Conservation (phyloP, 768 basidiomycete species). For the Boletus vermiculosoides region DNA sequence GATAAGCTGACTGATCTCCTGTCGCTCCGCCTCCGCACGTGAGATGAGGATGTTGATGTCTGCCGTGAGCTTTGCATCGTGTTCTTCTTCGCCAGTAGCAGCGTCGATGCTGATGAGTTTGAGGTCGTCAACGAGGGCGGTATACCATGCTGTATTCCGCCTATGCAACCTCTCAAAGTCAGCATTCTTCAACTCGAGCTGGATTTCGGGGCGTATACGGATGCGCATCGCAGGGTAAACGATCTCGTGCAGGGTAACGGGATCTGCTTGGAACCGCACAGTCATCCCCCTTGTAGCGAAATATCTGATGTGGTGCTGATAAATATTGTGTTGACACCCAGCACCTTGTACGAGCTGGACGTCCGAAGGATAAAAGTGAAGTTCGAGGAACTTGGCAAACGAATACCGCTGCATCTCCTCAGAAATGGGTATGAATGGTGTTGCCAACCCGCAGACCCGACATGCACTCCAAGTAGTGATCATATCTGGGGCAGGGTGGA, state of each 20-base stretch:
- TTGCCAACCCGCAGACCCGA: conserved; percentile 71
- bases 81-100: conserved; percentile 73
- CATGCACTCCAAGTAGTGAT: conserved; percentile 94
- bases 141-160: conserved; percentile 74
- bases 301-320: conserved; percentile 88
- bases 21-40: conserved; percentile 72
- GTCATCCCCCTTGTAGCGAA: conserved; percentile 84
- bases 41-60: conserved; percentile 67
- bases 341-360: conserved; percentile 84
- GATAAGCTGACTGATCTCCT: conserved; percentile 70
- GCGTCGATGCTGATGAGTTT: conserved; percentile 76
- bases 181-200: conserved; percentile 87
- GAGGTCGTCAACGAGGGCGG: conserved; percentile 70
- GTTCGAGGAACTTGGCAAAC: conserved; percentile 93
- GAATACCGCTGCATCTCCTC: conserved; percentile 93
- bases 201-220: conserved; percentile 81
- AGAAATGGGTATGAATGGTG: conserved; percentile 85
- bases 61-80: conserved; percentile 57
- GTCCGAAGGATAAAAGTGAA: conserved; percentile 92
- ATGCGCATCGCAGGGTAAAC: conserved; percentile 88
- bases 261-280: conserved; percentile 84
- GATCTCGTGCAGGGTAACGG: conserved; percentile 79
- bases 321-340: conserved; percentile 92
- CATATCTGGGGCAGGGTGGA: conserved; percentile 63
- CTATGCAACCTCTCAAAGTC: conserved; percentile 78